Base-by-base conservation (phyloP, 2,329 filamentous ascomycete species). In the Talaromyces rugulosus region DNA sequence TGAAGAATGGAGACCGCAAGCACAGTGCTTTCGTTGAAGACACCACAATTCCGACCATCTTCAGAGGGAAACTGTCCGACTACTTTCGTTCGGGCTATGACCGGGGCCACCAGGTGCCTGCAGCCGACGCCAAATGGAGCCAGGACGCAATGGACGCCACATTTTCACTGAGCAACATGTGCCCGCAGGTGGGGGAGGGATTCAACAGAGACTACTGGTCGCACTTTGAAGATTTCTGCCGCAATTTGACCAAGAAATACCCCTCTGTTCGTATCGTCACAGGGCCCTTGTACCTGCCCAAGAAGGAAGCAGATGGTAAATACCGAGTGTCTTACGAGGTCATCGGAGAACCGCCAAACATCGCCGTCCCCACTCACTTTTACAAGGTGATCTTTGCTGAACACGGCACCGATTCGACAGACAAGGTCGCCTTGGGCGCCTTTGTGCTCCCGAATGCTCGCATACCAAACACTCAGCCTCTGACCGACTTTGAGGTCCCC, bases 131-230 rank as follows among this genome's bases (percentile, higher is more conserved):
- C 61, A 96, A 96, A 80, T 99, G 95, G 93, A 91, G 88, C 65
- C 95, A 99, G 78, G 77, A 85, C 40, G 93, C 95, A 66, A 96
- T 99, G 92, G 87, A 99, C 78, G 91, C 91, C 62, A 99, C 95
- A 2, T 99, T 99, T 73, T 89, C 87, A 72, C 84, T 99, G 61
- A 89, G 85, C 73, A 99, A 99, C 80, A 99, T 99, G 93, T 96
- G 93, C 73, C 95, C 95, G 34, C 95, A 99, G 80, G 95, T 99
- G 33, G 95, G 95, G 67, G 92, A 97, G 74, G 95, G 95, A 63
- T 99, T 99, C 83, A 99, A 99, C 80, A 86, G 95, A 58, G 95
- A 99, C 80, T 99, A 99, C 85, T 99, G 95, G 95, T 90, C 95
- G 42, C 95, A 99, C 76, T 93, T 99, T 68, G 95, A 99, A 80